These are phyloP conservation scores for Furculomyces boomerangus DNA, from an alignment of 371 early-diverging fungal genomes.

Conservation along the genomic window DNA sequence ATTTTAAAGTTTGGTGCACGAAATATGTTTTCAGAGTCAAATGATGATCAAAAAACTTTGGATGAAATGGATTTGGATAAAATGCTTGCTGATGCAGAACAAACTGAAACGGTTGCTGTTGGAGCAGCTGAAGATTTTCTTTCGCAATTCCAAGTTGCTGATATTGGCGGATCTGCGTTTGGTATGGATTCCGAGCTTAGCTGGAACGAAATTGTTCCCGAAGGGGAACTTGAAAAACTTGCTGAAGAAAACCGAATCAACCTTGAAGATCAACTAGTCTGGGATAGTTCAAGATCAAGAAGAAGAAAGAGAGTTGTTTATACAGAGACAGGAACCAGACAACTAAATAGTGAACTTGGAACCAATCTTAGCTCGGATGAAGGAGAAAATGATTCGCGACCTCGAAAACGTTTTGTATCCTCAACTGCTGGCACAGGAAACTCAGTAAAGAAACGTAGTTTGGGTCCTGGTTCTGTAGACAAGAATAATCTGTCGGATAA, in stretches of 20 bases:
- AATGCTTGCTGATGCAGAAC: conserved; percentile 85
- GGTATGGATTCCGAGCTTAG: conserved; percentile 37
- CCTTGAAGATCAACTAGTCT: conserved; percentile 26
- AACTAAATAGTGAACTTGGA: conserved; percentile 3
- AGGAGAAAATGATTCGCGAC: conserved; percentile 8
- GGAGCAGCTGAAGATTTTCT: conserved; percentile 71
- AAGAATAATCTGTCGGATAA: conserved; percentile 36
- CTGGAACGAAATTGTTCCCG: conserved; percentile 95
- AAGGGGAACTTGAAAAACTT: conserved; percentile 45
- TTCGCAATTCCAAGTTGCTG: conserved; percentile 83
- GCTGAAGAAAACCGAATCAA: conserved; percentile 44
- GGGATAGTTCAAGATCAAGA: conserved; percentile 12
- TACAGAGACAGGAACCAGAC: conserved; percentile 16
- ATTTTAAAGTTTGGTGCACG: conserved; percentile 95
- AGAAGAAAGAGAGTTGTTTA: conserved; percentile 25
- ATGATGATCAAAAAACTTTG: conserved; percentile 38
- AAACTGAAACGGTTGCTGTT: conserved; percentile 60
- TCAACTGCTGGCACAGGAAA: conserved; percentile 6
- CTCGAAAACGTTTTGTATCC: conserved; percentile 6
- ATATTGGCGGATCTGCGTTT: conserved; percentile 45
- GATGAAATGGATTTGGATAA: conserved; percentile 91
- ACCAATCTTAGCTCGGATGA: conserved; percentile 7
- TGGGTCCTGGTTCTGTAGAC: neutral
- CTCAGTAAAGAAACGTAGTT: conserved; percentile 2
- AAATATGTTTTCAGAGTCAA: conserved; percentile 78